A percentile compares a stretch with the other conserved stretches of the same genome.
These are phyloP conservation scores for Mortierella sp. DNA, from an alignment of 371 early-diverging fungal genomes.

Conservation along the genomic window DNA sequence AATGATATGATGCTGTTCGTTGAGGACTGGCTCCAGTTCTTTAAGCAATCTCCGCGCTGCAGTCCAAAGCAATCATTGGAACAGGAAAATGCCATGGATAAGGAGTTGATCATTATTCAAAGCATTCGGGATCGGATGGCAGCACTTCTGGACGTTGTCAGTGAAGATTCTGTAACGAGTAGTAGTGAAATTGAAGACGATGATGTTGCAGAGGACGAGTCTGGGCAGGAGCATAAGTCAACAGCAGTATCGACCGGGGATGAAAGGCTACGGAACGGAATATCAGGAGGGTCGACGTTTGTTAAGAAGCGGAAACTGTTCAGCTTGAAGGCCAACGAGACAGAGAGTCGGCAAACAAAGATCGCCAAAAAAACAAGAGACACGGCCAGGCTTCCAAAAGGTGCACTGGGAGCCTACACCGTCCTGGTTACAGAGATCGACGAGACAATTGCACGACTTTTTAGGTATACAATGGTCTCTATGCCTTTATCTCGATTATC, in stretches of 20 bases:
- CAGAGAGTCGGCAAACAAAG: slow-evolving; percentile 58
- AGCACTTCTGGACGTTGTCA: slow-evolving; percentile 40
- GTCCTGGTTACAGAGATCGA: slow-evolving; percentile 62
- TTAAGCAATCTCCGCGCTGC: slow-evolving; percentile 8
- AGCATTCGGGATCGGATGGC: slow-evolving; percentile 54
- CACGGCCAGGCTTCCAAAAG: slow-evolving; percentile 43
- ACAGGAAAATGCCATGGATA: slow-evolving; percentile 13
- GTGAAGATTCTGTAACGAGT: slow-evolving; percentile 48
- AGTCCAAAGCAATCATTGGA: background rate
- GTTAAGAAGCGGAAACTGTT: slow-evolving; percentile 45
- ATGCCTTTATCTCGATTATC: background rate
- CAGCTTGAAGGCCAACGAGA: slow-evolving; percentile 55
- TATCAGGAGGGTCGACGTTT: slow-evolving; percentile 3
- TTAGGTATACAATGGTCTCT: slow-evolving; percentile 57
- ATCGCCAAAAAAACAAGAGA: slow-evolving; percentile 60
- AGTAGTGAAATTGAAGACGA: slow-evolving; percentile 32
- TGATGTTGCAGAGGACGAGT: slow-evolving; percentile 5
- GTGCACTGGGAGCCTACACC: slow-evolving; percentile 39
- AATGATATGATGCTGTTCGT: slow-evolving; percentile 47
- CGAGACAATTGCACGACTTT: slow-evolving; percentile 54
- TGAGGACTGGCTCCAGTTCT: slow-evolving; percentile 36
- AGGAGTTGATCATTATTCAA: slow-evolving; percentile 49
- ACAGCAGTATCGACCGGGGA: slow-evolving; percentile 15
- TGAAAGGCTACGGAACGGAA: background rate
- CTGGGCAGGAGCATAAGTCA: slow-evolving; percentile 32